Base-by-base conservation (phyloP, 2,329 filamentous ascomycete genomes). In the Zymoseptoria ardabiliae region DNA sequence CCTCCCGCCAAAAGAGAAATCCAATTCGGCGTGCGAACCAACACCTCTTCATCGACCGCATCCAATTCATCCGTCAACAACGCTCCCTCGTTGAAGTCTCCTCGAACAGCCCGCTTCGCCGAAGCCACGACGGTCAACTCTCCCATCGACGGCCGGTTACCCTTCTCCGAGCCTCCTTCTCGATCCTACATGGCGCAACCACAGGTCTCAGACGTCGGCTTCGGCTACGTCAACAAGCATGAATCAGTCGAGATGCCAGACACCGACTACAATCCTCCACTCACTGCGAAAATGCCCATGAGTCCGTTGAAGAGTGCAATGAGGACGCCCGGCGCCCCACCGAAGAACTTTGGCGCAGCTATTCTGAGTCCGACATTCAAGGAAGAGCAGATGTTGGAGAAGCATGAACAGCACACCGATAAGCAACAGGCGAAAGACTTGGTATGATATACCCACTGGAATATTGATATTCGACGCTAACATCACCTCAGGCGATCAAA, bases 261-360 rank as follows among this genome's bases (percentile, higher is more conserved):
- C 65, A 74, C 72, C 53, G 78, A 78, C 61, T 74, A 80, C 57
- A 63, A 69, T 53, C 69, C 68, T 9, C 60, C 63, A 74, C 69
- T 69, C 70, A 86, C 82, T 61, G 83, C 83, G 79, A 86, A 60
- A 21, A 61, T 68, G 50, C 90, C 90, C 56, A 87, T 82, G 68
- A 88, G 89, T 20, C 90, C 90, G 7, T 82, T 96, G 68, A 96
- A 94, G 81, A 96, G 91, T 75, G 92, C 91, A 57, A 82, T 97
- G 81, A 96, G 85, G 77, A 86, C 89, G 19, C 92, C 93, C 4
- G 91, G 91, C 20, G 93, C 91, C 2, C 86, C 90, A 4, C 90
- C 83, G 25, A 83, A 87, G 69, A 84, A 82, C 62, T 77, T 92
- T 56, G 35, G 35, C 35, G 63, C 64, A 45, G 94, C 93, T 73